Base-by-base conservation (phyloP, 805 yeast genomes). In the Nakazawaea populi region DNA sequence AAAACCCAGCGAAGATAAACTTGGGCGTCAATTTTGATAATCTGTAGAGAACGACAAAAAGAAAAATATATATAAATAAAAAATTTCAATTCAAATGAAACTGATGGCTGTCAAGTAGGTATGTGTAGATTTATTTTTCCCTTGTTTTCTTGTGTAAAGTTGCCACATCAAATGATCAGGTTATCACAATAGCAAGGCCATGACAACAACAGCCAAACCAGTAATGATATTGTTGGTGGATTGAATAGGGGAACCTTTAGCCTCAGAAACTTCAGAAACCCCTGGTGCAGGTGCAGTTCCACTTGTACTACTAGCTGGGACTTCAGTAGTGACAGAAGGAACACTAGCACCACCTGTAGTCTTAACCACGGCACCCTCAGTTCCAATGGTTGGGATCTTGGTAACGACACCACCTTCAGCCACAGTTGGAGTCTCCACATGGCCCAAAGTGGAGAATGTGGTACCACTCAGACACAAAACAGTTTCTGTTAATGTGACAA, bases 401-500 rank as follows among this genome's bases (percentile, higher is more conserved):
- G 24, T 18, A 18, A 18, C 24, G 24, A 18, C 24, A 18, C 24
- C 24, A 18, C 24, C 24, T 3, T 18, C 24, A 18, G 24, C 24
- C 24, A 18, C 24, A 18, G 24, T 18, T 18, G 64, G 44, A 5
- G 59, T 52, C 35, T 32, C 11, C 11, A 9, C 35, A 32, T 9
- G 9, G 6, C 38, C 6, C 5, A 47, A 11, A 30, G 49, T 47
- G 10, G 44, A 39, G 14, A 11, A 31, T 6, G 48, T 46, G 8
- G 43, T 29, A n/a, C 48, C 48, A 38, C 48, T 46, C 11, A 36
- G 14, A 14, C 48, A 46, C 30, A 46, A 46, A 10, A 46, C 48
- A 9, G 48, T 46, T 18, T 46, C 30, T 7, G 48, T 46, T 8
- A 35, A 38, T 46, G 67, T 59, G 54, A 54, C 46, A 47, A 60